Evolutionary conservation across 352 stramenopile species (phyloP).

Genomic region (Elongisporangium anandrum): DNA sequence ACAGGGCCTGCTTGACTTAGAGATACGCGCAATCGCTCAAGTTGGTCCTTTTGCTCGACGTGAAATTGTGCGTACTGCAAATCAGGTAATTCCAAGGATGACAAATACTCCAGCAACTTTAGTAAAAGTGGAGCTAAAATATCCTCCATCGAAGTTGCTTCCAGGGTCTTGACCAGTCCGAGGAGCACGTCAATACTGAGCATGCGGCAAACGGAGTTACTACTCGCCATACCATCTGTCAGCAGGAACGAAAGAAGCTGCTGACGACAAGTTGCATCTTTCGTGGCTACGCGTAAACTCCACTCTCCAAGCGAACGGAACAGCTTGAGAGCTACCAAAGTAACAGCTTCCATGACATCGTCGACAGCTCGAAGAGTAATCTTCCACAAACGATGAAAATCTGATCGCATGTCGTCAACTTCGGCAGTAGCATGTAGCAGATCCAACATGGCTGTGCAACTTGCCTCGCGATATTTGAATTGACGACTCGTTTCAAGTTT

Average conservation of each 20-base stretch:
- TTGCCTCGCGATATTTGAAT: constrained; percentile 80
- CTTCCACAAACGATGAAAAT: constrained; percentile 66
- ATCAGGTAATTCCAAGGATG: constrained; percentile 79
- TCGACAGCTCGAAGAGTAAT: constrained; percentile 65
- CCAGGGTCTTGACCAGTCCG: constrained; percentile 61
- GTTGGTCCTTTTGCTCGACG: constrained; percentile 78
- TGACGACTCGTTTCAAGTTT: constrained; percentile 63
- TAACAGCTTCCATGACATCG: constrained; percentile 71
- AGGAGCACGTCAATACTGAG: constrained; percentile 73
- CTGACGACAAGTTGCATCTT: constrained; percentile 38
- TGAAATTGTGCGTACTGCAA: constrained; percentile 85
- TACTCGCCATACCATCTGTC: constrained; percentile 60
- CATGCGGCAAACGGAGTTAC: constrained; percentile 56
- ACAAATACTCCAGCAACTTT: constrained; percentile 73
- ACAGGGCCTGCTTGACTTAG: constrained; percentile 74
- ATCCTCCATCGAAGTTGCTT: constrained; percentile 49
- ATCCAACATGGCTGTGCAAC: constrained; percentile 55
- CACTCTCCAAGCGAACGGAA: constrained; percentile 69
- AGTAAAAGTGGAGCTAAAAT: constrained; percentile 49
- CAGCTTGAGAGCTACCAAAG: constrained; percentile 61
- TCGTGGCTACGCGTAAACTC: constrained; percentile 59
- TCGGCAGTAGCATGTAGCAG: constrained; percentile 48
- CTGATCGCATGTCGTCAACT: constrained; percentile 31
- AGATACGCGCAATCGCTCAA: constrained; percentile 72
- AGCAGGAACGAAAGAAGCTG: constrained; percentile 66